Evolutionary conservation across 2,329 filamentous ascomycete species (phyloP).

Genomic region (Diaporthe sp.): DNA sequence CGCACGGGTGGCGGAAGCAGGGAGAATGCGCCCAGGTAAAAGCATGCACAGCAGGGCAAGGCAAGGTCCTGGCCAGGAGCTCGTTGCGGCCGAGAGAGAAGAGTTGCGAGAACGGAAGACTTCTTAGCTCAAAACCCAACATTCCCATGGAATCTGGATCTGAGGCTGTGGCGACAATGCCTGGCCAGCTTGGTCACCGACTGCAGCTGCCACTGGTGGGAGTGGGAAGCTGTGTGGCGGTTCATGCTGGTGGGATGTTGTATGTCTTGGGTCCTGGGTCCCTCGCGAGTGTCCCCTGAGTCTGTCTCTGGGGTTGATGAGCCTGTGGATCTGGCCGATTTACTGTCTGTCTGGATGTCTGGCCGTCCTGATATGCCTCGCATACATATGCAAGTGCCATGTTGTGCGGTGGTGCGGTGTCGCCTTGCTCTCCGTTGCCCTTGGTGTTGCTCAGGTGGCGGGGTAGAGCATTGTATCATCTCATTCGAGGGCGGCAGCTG

Average conservation of each 20-base stretch:
- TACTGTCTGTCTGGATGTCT: background rate
- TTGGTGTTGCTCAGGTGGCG: constrained; percentile 3
- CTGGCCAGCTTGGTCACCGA: background rate
- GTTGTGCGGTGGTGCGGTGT: constrained; percentile 3
- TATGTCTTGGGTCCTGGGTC: background rate
- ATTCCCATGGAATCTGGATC: background rate
- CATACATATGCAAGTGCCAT: constrained; percentile 23
- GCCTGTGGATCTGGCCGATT: background rate
- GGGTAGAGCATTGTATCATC: constrained; percentile 20
- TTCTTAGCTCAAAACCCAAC: background rate
- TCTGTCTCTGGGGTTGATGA: constrained; percentile 12
- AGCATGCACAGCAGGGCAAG: constrained; percentile 1
- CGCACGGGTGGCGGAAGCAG: background rate
- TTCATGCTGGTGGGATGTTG: constrained; percentile 3
- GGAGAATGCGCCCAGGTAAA: background rate
- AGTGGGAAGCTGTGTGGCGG: constrained; percentile 4
- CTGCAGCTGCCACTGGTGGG: constrained; percentile 1
- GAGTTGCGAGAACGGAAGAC: background rate
- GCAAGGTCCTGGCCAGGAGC: constrained; percentile 20
- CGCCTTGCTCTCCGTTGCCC: background rate
- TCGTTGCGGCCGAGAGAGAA: constrained; percentile 19
- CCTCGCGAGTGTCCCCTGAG: background rate
- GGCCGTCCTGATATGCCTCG: constrained; percentile 12
- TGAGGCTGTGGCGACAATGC: constrained; percentile 7
- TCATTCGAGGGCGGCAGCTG: constrained; percentile 21